Conservation (phyloP, 768 basidiomycete species). For the Lactarius trivialis region DNA sequence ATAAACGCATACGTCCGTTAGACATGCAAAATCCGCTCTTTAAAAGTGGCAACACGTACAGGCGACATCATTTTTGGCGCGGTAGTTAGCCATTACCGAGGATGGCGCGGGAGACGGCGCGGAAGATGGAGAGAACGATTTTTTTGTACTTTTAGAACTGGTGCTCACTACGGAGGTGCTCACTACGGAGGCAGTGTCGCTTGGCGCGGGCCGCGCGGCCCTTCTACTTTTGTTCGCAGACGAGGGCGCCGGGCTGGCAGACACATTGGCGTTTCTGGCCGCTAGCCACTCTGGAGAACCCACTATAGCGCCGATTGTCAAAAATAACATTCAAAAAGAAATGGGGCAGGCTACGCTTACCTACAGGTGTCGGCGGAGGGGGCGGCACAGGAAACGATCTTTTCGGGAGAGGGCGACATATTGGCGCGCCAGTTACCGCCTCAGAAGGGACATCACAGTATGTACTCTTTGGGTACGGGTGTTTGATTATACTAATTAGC, state of each 20-base stretch:
- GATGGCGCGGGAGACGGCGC: neutral
- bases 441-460: conserved; percentile 37
- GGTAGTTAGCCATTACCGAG: neutral
- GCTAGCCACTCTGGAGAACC: conserved; percentile 24
- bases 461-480: conserved; percentile 36
- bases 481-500: conserved; percentile 30
- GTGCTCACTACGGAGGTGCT: neutral
- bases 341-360: conserved; percentile 25
- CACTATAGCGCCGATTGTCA: conserved; percentile 1
- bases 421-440: conserved; percentile 33
- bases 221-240: neutral
- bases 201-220: neutral
- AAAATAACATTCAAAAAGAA: neutral
- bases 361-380: conserved; percentile 28
- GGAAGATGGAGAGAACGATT: neutral
- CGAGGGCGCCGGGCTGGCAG: neutral
- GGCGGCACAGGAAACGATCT: conserved; percentile 27
- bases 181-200: neutral
- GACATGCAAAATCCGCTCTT: neutral
- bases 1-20: neutral
- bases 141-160: neutral
- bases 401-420: conserved; percentile 42
- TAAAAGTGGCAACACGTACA: neutral
- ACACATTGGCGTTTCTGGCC: neutral
- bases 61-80: neutral